phyloP scores from a whole-genome alignment of 306 rosid genomes.

The Pueraria montana region DNA sequence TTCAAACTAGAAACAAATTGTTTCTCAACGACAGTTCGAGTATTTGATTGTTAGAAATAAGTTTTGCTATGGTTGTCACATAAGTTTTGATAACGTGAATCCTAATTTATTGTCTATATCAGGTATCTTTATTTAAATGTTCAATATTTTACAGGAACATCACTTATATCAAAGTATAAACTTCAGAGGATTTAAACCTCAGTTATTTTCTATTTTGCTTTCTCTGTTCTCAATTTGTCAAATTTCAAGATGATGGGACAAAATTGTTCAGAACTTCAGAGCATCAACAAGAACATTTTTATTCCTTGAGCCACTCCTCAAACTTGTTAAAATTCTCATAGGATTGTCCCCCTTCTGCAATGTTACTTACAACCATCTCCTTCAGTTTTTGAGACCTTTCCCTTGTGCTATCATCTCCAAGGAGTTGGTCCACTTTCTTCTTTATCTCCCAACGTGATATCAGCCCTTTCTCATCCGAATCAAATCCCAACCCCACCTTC shows the following conservation, averaged over 20 bases:
- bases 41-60: too few relatives aligned
- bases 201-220: not conserved
- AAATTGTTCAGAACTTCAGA: not conserved
- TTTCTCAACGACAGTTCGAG: too few relatives aligned
- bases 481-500: conserved; percentile 49
- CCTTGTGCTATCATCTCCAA: conserved; percentile 42
- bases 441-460: conserved; percentile 44
- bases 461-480: conserved; percentile 44
- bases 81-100: not conserved
- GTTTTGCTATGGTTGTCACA: not conserved
- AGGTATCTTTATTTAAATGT: not conserved
- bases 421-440: conserved; percentile 48
- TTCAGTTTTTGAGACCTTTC: conserved; percentile 37
- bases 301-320: conserved; percentile 19
- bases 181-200: not conserved
- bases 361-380: conserved; percentile 9
- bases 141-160: not conserved
- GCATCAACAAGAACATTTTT: not conserved
- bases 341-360: conserved; percentile 9
- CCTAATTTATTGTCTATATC: not conserved
- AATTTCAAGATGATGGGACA: not conserved
- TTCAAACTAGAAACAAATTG: not conserved
- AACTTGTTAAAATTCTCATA: conserved; percentile 23
- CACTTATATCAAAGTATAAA: too few relatives aligned
- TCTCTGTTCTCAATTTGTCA: not conserved